phyloP scores from a whole-genome alignment of 2,329 filamentous ascomycete genomes.

The Graphilbum ipis-grandicollis region DNA sequence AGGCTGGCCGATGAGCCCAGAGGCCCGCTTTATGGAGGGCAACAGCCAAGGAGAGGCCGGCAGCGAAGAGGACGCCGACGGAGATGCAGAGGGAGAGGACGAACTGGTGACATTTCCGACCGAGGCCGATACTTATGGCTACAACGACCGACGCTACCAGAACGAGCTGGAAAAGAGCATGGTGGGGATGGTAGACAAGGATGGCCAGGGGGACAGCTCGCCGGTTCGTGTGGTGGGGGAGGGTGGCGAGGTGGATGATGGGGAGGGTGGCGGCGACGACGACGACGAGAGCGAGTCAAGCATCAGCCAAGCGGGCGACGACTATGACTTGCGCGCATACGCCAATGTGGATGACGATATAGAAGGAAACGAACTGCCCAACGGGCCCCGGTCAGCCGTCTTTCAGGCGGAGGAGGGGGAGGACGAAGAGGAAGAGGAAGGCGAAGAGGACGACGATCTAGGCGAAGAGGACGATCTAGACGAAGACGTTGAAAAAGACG shows the following conservation, averaged over 20 bases:
- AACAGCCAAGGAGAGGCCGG: no score
- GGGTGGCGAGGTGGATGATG: conserved; percentile 10
- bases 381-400: conserved; percentile 4
- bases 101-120: conserved; percentile 6
- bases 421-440: conserved; percentile 12
- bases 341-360: conserved; percentile 14
- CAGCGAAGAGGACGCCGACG: not conserved
- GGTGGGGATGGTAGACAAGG: conserved; percentile 10
- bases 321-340: conserved; percentile 16
- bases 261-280: conserved; percentile 10
- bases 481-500: not conserved
- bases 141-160: conserved; percentile 11
- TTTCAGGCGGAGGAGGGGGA: conserved; percentile 7
- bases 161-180: conserved; percentile 14
- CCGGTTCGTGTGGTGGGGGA: no score
- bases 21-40: not conserved
- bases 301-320: conserved; percentile 9
- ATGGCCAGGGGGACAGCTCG: no score
- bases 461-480: not conserved
- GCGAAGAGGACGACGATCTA: conserved; percentile 4
- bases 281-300: conserved; percentile 7
- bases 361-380: conserved; percentile 3
- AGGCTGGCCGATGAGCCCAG: conserved; percentile 3
- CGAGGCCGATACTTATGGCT: conserved; percentile 11
- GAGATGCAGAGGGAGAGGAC: not conserved